Conservation (phyloP, 75 land plant genomes). For the Pinus albicaulis region DNA sequence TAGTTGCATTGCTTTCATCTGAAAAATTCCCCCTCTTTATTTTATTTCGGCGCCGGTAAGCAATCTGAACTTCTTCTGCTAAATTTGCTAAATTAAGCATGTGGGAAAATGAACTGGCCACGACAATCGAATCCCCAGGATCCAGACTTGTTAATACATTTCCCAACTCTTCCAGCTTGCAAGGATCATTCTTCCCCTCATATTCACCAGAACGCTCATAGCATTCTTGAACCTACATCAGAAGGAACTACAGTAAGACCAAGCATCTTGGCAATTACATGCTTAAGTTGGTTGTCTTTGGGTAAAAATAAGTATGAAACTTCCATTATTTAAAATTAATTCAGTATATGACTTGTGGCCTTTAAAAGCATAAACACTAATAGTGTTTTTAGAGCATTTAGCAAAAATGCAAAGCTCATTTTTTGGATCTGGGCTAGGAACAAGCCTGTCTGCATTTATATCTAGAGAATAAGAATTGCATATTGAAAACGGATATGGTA, state of each 20-base stretch:
- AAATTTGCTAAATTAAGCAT: constrained; percentile 89
- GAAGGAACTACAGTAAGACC: constrained; percentile 4
- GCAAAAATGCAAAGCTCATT: background rate
- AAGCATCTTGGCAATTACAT: background rate
- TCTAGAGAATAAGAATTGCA: background rate
- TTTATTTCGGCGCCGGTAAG: constrained; percentile 63
- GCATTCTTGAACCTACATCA: constrained; percentile 73
- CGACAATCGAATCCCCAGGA: constrained; percentile 85
- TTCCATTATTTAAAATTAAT: background rate
- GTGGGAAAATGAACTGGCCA: constrained; percentile 82
- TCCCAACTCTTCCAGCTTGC: constrained; percentile 81
- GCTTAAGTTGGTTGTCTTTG: background rate
- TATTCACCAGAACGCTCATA: constrained; percentile 89
- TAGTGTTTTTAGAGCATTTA: background rate
- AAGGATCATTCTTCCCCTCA: constrained; percentile 57
- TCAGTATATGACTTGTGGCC: background rate
- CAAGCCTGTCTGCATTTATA: background rate
- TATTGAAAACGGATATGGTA: background rate
- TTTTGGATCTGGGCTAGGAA: background rate
- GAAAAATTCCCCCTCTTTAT: constrained; percentile 67
- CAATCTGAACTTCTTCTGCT: constrained; percentile 97
- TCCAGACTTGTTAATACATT: constrained; percentile 65
- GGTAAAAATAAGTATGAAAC: background rate
- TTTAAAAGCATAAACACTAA: constrained; percentile 1
- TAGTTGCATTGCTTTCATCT: constrained; percentile 76